phyloP scores from a whole-genome alignment of 2,329 filamentous ascomycete genomes.

The Colletotrichum destructivum region DNA sequence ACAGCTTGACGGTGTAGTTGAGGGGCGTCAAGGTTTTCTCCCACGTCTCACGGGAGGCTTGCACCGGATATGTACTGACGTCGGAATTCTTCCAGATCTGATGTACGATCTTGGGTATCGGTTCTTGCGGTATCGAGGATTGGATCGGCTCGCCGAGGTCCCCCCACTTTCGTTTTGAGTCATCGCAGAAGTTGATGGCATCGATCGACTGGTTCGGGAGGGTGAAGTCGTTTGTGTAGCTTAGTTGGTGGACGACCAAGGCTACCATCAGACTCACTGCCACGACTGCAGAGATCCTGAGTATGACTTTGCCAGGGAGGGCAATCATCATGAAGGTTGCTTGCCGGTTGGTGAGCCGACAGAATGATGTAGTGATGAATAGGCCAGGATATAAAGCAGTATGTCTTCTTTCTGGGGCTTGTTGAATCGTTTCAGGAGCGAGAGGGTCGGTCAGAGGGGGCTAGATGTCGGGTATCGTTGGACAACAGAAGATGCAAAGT shows the following conservation, averaged over 20 bases:
- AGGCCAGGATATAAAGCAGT: neutral
- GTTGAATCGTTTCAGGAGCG: neutral
- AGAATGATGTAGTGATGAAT: neutral
- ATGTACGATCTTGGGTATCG: slow-evolving; percentile 44
- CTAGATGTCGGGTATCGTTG: neutral
- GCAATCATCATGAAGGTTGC: slow-evolving; percentile 7
- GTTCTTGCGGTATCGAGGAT: neutral
- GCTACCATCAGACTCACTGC: neutral
- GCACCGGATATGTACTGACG: slow-evolving; percentile 41
- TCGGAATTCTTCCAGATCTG: slow-evolving; percentile 46
- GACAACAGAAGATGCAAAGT: neutral
- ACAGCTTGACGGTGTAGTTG: slow-evolving; percentile 46
- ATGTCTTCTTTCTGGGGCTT: neutral
- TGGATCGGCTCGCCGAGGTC: neutral
- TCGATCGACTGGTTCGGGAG: slow-evolving; percentile 21
- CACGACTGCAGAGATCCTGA: neutral
- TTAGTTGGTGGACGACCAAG: slow-evolving; percentile 33
- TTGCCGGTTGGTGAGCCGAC: neutral
- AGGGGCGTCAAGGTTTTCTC: slow-evolving; percentile 37
- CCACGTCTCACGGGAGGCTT: slow-evolving; percentile 41
- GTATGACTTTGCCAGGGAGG: slow-evolving; percentile 6
- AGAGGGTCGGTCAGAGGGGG: neutral
- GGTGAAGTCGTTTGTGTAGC: slow-evolving; percentile 20
- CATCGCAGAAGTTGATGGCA: slow-evolving; percentile 1
- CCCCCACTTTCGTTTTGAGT: neutral